phyloP scores from a whole-genome alignment of 169 alveolate genomes.

The Cardiosporidium cionae region DNA sequence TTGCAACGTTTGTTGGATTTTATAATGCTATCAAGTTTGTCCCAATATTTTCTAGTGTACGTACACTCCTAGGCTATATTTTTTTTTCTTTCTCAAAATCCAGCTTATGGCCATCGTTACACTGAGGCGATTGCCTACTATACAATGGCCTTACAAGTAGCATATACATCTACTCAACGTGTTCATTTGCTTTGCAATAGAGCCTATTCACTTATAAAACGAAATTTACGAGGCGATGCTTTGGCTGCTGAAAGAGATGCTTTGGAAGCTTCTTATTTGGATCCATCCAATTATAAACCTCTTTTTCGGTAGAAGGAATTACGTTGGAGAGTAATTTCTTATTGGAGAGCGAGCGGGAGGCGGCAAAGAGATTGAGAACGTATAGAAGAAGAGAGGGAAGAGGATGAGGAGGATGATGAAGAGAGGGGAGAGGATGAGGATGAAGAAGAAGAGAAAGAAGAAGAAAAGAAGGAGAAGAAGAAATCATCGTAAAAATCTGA shows the following conservation, averaged over 20 bases:
- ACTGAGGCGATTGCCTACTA: slow-evolving; percentile 20
- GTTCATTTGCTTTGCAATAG: slow-evolving; percentile 6
- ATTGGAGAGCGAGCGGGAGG: slow-evolving; percentile 18
- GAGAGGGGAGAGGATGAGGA: background rate
- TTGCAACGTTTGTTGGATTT: no score
- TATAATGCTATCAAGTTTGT: no score
- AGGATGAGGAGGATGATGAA: background rate
- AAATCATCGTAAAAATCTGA: no score
- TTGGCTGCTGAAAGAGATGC: slow-evolving; percentile 7
- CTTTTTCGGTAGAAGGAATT: background rate
- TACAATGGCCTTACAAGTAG: background rate
- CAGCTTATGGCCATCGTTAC: slow-evolving; percentile 29
- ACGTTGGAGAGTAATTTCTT: background rate
- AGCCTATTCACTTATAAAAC: background rate
- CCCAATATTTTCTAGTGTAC: no score
- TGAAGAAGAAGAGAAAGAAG: no score
- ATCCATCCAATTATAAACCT: background rate
- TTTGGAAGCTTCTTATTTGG: background rate
- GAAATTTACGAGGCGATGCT: background rate
- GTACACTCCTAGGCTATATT: no score
- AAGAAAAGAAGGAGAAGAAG: no score
- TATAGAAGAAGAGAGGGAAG: slow-evolving; percentile 4
- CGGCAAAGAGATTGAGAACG: slow-evolving; percentile 14
- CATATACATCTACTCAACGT: background rate
- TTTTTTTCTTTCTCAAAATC: slow-evolving; percentile 18